A percentile compares a stretch with the other conserved stretches of the same genome.
These are phyloP conservation scores for Teunomyces lycoperdinae DNA, from an alignment of 805 yeast genomes.

Conservation along the genomic window DNA sequence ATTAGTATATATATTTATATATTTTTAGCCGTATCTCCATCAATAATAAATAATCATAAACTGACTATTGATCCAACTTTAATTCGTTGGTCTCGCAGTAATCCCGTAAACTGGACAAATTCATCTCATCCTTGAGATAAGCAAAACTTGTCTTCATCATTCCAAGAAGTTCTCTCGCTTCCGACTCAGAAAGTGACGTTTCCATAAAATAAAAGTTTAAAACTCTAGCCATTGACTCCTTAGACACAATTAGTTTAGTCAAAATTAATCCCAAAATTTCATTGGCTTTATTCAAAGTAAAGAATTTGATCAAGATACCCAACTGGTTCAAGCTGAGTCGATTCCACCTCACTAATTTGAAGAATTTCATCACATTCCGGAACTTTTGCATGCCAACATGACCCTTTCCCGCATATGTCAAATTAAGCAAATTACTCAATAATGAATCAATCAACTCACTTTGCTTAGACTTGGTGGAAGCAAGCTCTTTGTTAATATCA, in stretches of 20 bases:
- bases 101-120: conserved; percentile 12
- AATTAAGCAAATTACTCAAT: conserved; percentile 4
- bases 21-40: background rate
- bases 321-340: conserved; percentile 23
- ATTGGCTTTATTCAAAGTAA: conserved; percentile 20
- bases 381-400: conserved; percentile 15
- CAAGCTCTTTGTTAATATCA: conserved; percentile 9
- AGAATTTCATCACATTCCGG: conserved; percentile 21
- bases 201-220: conserved; percentile 34
- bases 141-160: conserved; percentile 22
- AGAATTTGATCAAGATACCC: conserved; percentile 20
- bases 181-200: conserved; percentile 16
- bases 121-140: conserved; percentile 23
- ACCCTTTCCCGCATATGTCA: background rate
- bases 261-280: conserved; percentile 25
- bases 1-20: background rate
- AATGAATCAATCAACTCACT: conserved; percentile 8
- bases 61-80: background rate
- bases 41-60: conserved; percentile 1
- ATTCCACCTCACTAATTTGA: conserved; percentile 17
- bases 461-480: conserved; percentile 8
- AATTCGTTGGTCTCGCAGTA: conserved; percentile 1
- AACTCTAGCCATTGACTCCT: conserved; percentile 11
- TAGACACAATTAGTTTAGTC: conserved; percentile 20
- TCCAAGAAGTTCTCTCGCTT: conserved; percentile 19